Evolutionary conservation across 176 grass and related monocot genomes (phyloP).

Genomic region (Microstegium vimineum): DNA sequence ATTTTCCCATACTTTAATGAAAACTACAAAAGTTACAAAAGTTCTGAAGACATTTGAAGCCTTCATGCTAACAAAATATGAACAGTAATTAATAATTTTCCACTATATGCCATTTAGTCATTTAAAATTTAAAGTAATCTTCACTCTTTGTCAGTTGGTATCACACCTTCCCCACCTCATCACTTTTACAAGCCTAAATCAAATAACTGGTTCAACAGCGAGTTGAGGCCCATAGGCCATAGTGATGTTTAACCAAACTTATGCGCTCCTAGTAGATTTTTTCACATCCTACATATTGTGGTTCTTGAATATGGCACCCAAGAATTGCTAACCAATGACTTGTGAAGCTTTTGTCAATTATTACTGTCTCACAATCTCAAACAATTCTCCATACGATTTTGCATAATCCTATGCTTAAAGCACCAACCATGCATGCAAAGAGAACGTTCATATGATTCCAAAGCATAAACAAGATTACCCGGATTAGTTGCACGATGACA

Average conservation of each 20-base stretch:
- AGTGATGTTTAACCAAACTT: neutral
- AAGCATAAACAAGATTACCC: neutral
- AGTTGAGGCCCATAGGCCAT: neutral
- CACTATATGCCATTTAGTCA: neutral
- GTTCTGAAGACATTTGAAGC: neutral
- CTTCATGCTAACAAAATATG: neutral
- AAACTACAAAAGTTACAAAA: neutral
- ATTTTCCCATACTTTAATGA: neutral
- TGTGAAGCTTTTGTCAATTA: neutral
- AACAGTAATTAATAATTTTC: neutral
- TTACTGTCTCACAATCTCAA: neutral
- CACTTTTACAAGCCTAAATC: neutral
- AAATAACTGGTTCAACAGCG: neutral
- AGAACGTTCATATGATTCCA: neutral
- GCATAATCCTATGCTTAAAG: neutral
- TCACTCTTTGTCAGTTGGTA: neutral
- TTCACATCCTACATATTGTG: neutral
- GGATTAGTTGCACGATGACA: neutral
- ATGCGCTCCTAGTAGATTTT: neutral
- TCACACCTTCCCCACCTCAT: neutral
- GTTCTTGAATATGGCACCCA: neutral
- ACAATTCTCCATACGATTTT: neutral
- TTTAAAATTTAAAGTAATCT: neutral
- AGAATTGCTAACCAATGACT: neutral
- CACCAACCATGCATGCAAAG: neutral